phyloP scores from a whole-genome alignment of 495 filamentous ascomycete genomes.

The Aspergillus ostianus region DNA sequence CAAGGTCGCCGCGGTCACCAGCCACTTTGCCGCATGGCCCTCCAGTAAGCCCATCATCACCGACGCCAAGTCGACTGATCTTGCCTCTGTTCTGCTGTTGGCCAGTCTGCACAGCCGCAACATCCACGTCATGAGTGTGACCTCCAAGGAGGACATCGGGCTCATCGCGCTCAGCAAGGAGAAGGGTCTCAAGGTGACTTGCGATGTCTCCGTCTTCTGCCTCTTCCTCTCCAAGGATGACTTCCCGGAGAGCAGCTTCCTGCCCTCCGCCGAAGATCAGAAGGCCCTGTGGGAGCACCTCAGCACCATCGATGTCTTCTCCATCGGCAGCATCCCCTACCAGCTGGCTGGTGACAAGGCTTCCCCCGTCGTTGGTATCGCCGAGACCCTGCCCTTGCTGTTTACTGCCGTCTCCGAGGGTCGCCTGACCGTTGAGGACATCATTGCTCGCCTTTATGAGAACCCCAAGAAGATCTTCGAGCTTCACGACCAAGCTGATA shows the following conservation, averaged over 20 bases:
- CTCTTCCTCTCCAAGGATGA: constrained; percentile 76
- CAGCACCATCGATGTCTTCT: constrained; percentile 78
- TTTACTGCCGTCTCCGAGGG: constrained; percentile 78
- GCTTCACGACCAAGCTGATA: constrained; percentile 76
- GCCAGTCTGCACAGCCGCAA: constrained; percentile 82
- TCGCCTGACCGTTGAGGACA: constrained; percentile 69
- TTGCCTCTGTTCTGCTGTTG: constrained; percentile 75
- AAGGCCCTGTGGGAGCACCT: constrained; percentile 77
- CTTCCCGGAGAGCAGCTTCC: constrained; percentile 63
- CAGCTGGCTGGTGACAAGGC: constrained; percentile 66
- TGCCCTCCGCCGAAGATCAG: constrained; percentile 72
- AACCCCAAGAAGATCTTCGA: constrained; percentile 86
- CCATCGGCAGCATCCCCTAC: constrained; percentile 78
- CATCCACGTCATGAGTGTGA: constrained; percentile 80
- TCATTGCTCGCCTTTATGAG: constrained; percentile 68
- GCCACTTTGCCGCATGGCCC: constrained; percentile 80
- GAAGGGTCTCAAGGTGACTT: constrained; percentile 81
- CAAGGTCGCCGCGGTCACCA: constrained; percentile 78
- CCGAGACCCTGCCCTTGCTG: constrained; percentile 73
- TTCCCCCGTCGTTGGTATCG: constrained; percentile 63
- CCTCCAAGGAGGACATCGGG: constrained; percentile 77
- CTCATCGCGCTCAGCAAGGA: constrained; percentile 78
- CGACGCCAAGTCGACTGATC: constrained; percentile 79
- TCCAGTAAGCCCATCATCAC: constrained; percentile 80
- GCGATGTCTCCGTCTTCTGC: constrained; percentile 80